These are phyloP conservation scores for Chalciporus pseudorubinellus DNA, from an alignment of 768 basidiomycete genomes.

Conservation along the genomic window DNA sequence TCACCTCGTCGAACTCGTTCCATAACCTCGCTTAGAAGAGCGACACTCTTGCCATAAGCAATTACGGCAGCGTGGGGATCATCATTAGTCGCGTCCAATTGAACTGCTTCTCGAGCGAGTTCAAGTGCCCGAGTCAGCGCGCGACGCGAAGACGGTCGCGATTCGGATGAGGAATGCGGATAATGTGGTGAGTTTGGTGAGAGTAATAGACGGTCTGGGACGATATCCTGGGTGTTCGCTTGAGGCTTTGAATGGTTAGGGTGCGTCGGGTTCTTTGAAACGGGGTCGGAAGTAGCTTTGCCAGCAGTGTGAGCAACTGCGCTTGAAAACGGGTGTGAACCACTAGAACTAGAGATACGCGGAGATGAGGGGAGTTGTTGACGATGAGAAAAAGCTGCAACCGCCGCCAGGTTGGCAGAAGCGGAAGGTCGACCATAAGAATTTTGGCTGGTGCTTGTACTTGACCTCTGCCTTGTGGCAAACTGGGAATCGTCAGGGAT, in stretches of 20 bases:
- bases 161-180: conserved; percentile 44
- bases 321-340: conserved; percentile 22
- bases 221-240: conserved; percentile 37
- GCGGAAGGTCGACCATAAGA: conserved; percentile 34
- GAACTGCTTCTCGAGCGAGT: conserved; percentile 86
- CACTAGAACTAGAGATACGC: conserved; percentile 27
- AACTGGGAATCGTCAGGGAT: conserved; percentile 30
- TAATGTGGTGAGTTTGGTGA: conserved; percentile 44
- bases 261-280: conserved; percentile 51
- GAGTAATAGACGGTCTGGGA: conserved; percentile 43
- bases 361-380: conserved; percentile 32
- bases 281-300: conserved; percentile 57
- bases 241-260: conserved; percentile 18
- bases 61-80: conserved; percentile 86
- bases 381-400: conserved; percentile 60
- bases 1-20: conserved; percentile 84
- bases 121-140: conserved; percentile 85
- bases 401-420: conserved; percentile 54
- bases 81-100: conserved; percentile 83
- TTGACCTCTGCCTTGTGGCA: conserved; percentile 35
- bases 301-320: conserved; percentile 30
- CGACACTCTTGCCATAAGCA: conserved; percentile 85
- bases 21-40: conserved; percentile 89
- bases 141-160: conserved; percentile 71
- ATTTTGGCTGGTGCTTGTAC: conserved; percentile 34